These are phyloP conservation scores for Chlorella sp. DNA, from an alignment of 139 green algal species.

Conservation along the genomic window DNA sequence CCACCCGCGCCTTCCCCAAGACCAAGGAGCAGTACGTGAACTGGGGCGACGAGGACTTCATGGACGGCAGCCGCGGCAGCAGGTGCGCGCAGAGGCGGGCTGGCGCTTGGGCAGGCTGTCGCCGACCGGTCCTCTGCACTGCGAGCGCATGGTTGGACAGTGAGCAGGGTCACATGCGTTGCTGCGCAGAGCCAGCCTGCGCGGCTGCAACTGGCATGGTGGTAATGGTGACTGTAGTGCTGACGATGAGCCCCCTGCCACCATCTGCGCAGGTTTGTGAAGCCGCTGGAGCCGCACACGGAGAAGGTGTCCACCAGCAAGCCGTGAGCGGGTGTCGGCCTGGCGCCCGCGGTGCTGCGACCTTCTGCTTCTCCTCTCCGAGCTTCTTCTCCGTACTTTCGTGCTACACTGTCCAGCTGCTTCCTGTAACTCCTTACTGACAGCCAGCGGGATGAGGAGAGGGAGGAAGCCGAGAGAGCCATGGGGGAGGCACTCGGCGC, in stretches of 20 bases:
- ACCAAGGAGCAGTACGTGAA: constrained; percentile 74
- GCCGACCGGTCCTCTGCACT: too few relatives aligned
- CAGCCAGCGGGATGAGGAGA: background rate
- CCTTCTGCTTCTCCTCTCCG: background rate
- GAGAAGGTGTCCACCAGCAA: constrained; percentile 28
- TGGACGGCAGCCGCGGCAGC: constrained; percentile 48
- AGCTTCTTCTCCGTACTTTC: background rate
- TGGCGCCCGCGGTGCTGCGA: background rate
- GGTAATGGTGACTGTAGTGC: too few relatives aligned
- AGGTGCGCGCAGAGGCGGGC: background rate
- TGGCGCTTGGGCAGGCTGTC: background rate
- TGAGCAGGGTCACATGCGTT: too few relatives aligned
- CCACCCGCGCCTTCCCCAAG: constrained; percentile 66
- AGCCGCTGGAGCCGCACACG: constrained; percentile 58
- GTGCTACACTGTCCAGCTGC: background rate
- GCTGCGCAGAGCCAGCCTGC: too few relatives aligned
- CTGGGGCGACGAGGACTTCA: constrained; percentile 54
- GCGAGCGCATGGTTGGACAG: too few relatives aligned
- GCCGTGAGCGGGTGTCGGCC: background rate
- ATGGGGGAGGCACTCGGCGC: too few relatives aligned
- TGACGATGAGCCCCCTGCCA: too few relatives aligned
- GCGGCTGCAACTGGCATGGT: too few relatives aligned
- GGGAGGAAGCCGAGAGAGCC: too few relatives aligned
- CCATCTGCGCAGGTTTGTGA: constrained; percentile 35
- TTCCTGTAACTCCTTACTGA: background rate